Conservation (phyloP, 2,329 filamentous ascomycete species). For the Penicillium sp. region DNA sequence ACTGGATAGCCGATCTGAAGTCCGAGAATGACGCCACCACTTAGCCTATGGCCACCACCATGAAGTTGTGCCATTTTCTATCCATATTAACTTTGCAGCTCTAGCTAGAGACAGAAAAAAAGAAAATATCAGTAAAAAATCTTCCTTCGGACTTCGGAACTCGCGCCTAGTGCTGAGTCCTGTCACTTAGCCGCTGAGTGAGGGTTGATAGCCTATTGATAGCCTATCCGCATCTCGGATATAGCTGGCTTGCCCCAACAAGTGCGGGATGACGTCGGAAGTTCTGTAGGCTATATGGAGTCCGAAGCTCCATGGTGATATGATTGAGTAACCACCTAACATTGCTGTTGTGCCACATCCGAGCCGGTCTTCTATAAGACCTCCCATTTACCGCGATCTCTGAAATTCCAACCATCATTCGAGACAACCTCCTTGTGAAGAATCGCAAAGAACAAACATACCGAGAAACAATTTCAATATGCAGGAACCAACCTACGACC, state of each 20-base stretch:
- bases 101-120: too few relatives aligned
- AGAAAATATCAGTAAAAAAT: too few relatives aligned
- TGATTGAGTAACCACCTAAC: neutral
- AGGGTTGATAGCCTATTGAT: conserved; percentile 14
- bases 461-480: conserved; percentile 2
- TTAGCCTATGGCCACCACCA: neutral
- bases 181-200: neutral
- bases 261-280: neutral
- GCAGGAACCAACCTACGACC: conserved; percentile 26
- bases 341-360: neutral
- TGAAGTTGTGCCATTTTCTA: neutral
- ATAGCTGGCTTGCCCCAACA: neutral
- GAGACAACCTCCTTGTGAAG: too few relatives aligned
- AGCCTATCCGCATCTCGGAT: conserved; percentile 5
- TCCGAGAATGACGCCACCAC: neutral
- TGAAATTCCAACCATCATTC: too few relatives aligned
- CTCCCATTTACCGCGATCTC: neutral
- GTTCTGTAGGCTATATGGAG: neutral
- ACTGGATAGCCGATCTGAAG: neutral
- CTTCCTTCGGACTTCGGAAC: too few relatives aligned
- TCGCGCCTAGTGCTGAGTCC: too few relatives aligned
- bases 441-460: neutral
- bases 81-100: neutral
- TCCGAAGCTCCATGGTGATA: neutral
- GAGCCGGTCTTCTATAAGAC: neutral